A percentile compares a stretch with the other conserved stretches of the same genome.
phyloP scores from a whole-genome alignment of 73 alveolate genomes.

The Stentor coeruleus region DNA sequence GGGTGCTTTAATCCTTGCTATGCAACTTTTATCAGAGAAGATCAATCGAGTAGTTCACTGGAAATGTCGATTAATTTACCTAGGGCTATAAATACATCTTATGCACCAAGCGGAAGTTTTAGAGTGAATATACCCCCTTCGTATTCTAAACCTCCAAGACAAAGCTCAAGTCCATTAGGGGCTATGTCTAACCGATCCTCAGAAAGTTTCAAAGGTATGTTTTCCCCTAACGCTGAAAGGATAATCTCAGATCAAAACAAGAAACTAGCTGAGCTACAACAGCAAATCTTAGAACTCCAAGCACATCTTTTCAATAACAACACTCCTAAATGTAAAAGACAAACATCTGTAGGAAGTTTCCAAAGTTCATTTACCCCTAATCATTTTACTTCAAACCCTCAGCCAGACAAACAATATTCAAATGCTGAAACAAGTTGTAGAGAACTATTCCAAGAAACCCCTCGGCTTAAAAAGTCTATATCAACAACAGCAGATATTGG shows the following conservation, averaged over 20 bases:
- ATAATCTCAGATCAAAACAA: background rate
- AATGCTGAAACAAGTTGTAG: background rate
- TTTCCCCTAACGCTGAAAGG: slow-evolving; percentile 9
- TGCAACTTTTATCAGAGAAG: slow-evolving; percentile 17
- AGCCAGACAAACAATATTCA: no score
- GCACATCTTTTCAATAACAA: background rate
- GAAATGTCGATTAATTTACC: slow-evolving; percentile 6
- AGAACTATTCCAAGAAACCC: background rate
- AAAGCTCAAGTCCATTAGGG: background rate
- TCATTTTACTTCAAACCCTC: no score
- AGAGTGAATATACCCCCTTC: background rate
- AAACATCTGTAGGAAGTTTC: background rate
- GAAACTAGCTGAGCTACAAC: slow-evolving; percentile 13
- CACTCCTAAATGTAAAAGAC: background rate
- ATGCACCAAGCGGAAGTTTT: no score
- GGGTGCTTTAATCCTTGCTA: background rate
- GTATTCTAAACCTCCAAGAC: background rate
- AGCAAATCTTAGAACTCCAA: slow-evolving; percentile 7
- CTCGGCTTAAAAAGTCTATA: background rate
- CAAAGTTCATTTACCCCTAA: no score
- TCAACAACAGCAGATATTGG: background rate
- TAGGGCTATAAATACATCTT: background rate
- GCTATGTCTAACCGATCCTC: background rate
- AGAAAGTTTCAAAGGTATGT: background rate
- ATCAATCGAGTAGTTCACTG: background rate